Base-by-base conservation (phyloP, 2,329 filamentous ascomycete species). In the Ascocoryne sarcoides region DNA sequence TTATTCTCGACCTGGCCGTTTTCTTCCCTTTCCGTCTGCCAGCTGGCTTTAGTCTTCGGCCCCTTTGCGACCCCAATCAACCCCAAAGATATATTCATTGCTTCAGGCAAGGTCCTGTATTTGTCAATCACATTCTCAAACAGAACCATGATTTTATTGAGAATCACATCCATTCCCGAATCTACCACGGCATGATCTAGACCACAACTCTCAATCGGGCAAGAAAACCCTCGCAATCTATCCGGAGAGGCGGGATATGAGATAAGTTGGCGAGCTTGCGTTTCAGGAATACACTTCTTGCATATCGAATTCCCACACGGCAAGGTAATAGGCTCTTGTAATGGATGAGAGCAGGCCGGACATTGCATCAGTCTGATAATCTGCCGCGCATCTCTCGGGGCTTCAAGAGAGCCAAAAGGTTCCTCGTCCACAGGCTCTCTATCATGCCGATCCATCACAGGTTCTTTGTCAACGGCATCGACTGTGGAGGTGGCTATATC, bases 231-330 rank as follows among this genome's bases (percentile, higher is more conserved):
- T 51, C 76, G 69, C 30, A 77, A 66, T 29, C 87, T 74, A 31
- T 75, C 76, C 5, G 78, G 73, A 1, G 71, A 71, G 12, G 76
- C 77, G 1, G 86, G 87, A 40, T 90, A 94, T 2, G 85, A 82
- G 43, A 94, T 84, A 46, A 85, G 77, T 35, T 67, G 66, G 32
- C 87, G 75, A 12, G 69, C 60, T 52, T 81, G 74, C 2, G 78
- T 64, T 34, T 74, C 63, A 1, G 88, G 88, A 2, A 94, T 63
- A 61, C 89, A 95, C 36, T 62, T 60, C 54, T 73, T 78, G 64
- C 89, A 95, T 9, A 94, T 62, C 9, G 80, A 81, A 55, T 82
- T 76, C 19, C 88, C 87, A 59, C 89, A 95, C 4, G 88, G 87
- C 4, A 95, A 66, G 0, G 84, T 84, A 42, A 87, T 70, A 4